Evolutionary conservation across 192 early-diverging fungal genomes (phyloP), one percentile per base, ranked within the genome.

Genomic region (Coemansia sp.): DNA sequence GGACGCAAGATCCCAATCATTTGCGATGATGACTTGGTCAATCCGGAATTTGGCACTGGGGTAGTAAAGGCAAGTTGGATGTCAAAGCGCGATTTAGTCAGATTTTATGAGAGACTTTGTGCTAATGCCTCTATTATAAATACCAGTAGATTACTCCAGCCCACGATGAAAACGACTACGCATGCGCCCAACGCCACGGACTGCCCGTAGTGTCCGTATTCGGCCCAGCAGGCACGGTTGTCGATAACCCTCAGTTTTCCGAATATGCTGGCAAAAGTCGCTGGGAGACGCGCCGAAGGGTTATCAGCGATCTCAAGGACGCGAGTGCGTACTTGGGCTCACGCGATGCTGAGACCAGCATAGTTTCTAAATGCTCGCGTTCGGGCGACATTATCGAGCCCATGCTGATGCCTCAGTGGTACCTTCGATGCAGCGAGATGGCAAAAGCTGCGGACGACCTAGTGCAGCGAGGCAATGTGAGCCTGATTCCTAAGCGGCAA

Each of bases 371-470:
- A 10, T 89, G 89, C 62, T 89, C 90, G 32, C 82, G 97, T 44
- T 95, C 97, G 0, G 91, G 91, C 18, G 97, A 99, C 75, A 85
- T 99, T 35, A 94, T 99, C 45, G 97, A 99, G 70, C 97, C 95
- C 3, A 84, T 98, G 74, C 75, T 98, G 68, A 92, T 93, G 84
- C 97, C 97, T 9, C 97, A 99, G 78, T 99, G 97, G 97, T 98
- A 94, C 84, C 86, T 98, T 34, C 88, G 88, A 59, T 94, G 91
- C 69, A 82, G 88, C 61, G 86, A 82, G 12, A 78, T 98, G 85
- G 94, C 94, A 3, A 74, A 67, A 22, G 76, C 74, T 16, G 94
- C 93, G 0, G 61, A 93, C 53, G 74, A 87, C 11, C 76, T 86
- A 61, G 94, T 95, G 13, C 69, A 79, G 15, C 65, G 65, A 4